Conservation (phyloP, 2,329 filamentous ascomycete species). For the Bipolaris bicolor region DNA sequence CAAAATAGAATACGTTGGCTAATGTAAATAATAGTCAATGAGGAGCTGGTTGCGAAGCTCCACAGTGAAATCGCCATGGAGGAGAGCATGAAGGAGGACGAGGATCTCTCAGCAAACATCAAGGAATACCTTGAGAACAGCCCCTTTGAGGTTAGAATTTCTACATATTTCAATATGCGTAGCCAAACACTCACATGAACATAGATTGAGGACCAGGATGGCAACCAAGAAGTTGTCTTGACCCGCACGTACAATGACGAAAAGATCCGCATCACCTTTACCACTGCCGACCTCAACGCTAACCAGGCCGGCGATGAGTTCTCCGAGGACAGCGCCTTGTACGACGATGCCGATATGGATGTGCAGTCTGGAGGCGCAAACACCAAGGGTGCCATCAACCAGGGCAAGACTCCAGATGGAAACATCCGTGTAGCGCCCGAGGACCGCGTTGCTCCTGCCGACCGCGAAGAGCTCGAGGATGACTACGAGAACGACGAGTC, state of each 20-base stretch:
- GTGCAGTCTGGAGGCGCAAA: conserved; percentile 63
- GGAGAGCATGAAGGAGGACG: conserved; percentile 75
- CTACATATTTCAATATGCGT: too few relatives aligned
- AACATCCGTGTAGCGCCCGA: conserved; percentile 63
- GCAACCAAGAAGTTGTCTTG: conserved; percentile 86
- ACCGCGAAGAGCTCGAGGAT: conserved; percentile 64
- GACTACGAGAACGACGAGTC: conserved; percentile 61
- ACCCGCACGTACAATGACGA: conserved; percentile 85
- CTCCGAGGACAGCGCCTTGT: conserved; percentile 59
- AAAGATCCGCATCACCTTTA: conserved; percentile 86
- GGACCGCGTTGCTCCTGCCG: conserved; percentile 62
- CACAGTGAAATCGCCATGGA: conserved; percentile 67
- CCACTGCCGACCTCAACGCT: conserved; percentile 78
- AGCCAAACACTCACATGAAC: conserved; percentile 9
- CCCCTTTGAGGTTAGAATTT: conserved; percentile 70
- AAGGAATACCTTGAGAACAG: conserved; percentile 88
- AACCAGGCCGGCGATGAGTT: conserved; percentile 52
- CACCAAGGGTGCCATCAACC: conserved; percentile 62
- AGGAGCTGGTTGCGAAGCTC: conserved; percentile 85
- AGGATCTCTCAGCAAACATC: conserved; percentile 76
- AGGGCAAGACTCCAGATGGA: conserved; percentile 56
- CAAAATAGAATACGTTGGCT: conserved; percentile 9
- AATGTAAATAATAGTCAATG: conserved; percentile 56
- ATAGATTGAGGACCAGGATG: conserved; percentile 73
- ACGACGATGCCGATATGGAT: conserved; percentile 48